Percentiles rank a stretch among this genome's conserved stretches.
Evolutionary conservation across 208 protist species (phyloP).

Genomic region (Wallacemonas sp.): DNA sequence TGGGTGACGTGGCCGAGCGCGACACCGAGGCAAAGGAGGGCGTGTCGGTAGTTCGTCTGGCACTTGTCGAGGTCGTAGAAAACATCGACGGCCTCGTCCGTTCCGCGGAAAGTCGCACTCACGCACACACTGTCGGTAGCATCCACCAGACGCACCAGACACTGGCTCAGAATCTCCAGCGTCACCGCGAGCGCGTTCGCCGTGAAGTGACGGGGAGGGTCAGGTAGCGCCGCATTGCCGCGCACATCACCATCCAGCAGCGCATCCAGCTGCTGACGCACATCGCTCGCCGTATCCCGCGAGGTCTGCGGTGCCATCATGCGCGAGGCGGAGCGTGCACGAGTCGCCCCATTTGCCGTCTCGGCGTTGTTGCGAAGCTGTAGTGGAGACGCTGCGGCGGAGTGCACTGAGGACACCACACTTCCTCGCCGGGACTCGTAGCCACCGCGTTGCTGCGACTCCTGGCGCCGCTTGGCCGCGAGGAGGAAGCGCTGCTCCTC

Average conservation of each 20-base stretch:
- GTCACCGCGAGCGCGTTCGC: slow-evolving; percentile 49
- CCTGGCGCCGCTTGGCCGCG: neutral
- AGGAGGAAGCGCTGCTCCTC: slow-evolving; percentile 20
- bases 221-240: slow-evolving; percentile 18
- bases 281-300: neutral
- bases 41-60: slow-evolving; percentile 37
- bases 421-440: slow-evolving; percentile 5
- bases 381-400: neutral
- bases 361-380: neutral
- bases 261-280: slow-evolving; percentile 20
- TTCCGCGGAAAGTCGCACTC: slow-evolving; percentile 41
- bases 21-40: slow-evolving; percentile 26
- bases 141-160: slow-evolving; percentile 35
- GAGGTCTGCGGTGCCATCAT: neutral
- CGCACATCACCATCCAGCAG: slow-evolving; percentile 24
- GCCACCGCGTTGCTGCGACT: neutral
- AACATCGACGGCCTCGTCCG: slow-evolving; percentile 31
- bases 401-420: neutral
- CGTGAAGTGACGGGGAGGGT: slow-evolving; percentile 50
- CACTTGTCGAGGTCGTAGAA: slow-evolving; percentile 34
- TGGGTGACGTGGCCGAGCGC: slow-evolving; percentile 54
- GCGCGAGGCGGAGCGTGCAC: neutral
- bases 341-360: neutral
- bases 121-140: slow-evolving; percentile 71
- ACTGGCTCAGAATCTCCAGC: slow-evolving; percentile 52